Evolutionary conservation across 495 filamentous ascomycete species (phyloP).

Genomic region (Neurospora sp.): DNA sequence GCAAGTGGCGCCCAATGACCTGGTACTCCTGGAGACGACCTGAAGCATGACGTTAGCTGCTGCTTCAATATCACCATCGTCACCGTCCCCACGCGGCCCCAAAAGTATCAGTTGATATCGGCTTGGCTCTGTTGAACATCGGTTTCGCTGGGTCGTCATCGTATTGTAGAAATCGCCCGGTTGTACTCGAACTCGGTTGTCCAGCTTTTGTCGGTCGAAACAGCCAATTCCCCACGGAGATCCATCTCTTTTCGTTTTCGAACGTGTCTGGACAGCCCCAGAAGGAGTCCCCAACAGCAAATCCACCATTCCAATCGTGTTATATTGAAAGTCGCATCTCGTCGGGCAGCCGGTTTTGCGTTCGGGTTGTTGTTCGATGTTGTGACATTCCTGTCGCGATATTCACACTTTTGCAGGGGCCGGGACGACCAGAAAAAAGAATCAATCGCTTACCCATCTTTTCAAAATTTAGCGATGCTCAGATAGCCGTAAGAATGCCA

Average conservation of each 20-base stretch:
- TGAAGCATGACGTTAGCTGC: constrained; percentile 28
- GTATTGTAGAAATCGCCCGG: not conserved
- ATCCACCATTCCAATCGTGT: not conserved
- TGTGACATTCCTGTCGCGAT: not conserved
- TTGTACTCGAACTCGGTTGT: not conserved
- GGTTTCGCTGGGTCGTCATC: not conserved
- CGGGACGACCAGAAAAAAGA: constrained; percentile 6
- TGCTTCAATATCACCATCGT: not conserved
- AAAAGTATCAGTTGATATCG: not conserved
- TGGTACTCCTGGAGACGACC: constrained; percentile 99
- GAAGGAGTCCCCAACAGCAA: not conserved
- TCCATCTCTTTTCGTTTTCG: not conserved
- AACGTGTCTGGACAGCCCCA: not conserved
- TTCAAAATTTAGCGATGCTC: constrained; percentile 15
- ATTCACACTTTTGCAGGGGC: not conserved
- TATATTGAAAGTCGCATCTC: not conserved
- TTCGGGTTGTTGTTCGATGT: not conserved
- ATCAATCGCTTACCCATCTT: constrained; percentile 41
- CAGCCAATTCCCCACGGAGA: not conserved
- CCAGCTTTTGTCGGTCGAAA: not conserved
- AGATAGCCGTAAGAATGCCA: not conserved
- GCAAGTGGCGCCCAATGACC: constrained; percentile 98
- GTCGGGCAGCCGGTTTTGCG: not conserved
- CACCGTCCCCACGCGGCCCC: not conserved
- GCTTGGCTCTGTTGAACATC: not conserved